A percentile compares a stretch with the other conserved stretches of the same genome.
Evolutionary conservation across 345 rosid species (phyloP).

Genomic region (Lepidium aucheri): DNA sequence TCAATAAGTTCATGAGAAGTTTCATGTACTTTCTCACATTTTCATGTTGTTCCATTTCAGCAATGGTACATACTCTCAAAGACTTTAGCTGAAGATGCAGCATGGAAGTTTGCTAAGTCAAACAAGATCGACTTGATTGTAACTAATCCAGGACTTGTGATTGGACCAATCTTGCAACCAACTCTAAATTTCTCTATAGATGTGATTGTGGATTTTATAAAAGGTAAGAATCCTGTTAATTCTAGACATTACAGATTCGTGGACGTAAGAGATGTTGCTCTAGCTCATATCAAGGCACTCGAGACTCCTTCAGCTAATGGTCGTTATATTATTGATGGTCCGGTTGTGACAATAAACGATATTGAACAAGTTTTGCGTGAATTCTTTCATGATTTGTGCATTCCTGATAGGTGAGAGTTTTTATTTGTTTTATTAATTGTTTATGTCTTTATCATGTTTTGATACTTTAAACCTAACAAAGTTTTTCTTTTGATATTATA

Average conservation of each 20-base stretch:
- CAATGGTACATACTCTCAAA: conserved; percentile 18
- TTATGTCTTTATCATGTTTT: neutral
- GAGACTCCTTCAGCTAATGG: conserved; percentile 37
- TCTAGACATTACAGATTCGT: too few relatives aligned
- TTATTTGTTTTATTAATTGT: neutral
- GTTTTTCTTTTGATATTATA: neutral
- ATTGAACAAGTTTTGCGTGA: conserved; percentile 6
- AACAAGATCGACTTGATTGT: conserved; percentile 31
- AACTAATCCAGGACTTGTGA: conserved; percentile 34
- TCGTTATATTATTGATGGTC: conserved; percentile 30
- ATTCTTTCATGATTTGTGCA: conserved; percentile 5
- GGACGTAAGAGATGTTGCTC: too few relatives aligned
- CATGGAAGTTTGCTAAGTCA: conserved; percentile 30
- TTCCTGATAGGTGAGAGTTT: neutral
- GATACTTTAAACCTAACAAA: neutral
- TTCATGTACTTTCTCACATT: too few relatives aligned
- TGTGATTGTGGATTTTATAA: conserved; percentile 5
- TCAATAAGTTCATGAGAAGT: neutral
- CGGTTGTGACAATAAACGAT: neutral
- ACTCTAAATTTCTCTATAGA: conserved; percentile 16
- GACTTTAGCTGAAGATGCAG: conserved; percentile 40
- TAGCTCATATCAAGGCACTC: too few relatives aligned
- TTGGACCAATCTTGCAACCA: conserved; percentile 40
- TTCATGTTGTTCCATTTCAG: too few relatives aligned
- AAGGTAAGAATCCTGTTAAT: conserved; percentile 28